These are phyloP conservation scores for Cubamyces lactineus DNA, from an alignment of 768 basidiomycete genomes.

Conservation along the genomic window DNA sequence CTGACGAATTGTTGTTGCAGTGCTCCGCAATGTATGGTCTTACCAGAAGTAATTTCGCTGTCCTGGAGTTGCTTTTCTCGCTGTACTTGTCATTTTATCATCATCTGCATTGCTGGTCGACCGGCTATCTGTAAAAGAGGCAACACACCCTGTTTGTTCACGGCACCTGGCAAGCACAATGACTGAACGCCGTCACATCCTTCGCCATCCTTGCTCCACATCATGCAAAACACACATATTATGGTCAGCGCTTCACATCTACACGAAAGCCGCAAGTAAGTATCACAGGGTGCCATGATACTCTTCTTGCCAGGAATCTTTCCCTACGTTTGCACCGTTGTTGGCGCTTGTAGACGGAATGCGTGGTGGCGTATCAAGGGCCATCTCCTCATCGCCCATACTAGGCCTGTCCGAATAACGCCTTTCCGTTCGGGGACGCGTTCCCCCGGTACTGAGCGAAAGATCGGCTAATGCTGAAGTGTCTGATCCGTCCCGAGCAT, in stretches of 20 bases:
- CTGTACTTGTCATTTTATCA: conserved; percentile 26
- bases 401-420: conserved; percentile 15
- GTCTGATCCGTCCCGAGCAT: conserved; percentile 26
- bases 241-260: background rate
- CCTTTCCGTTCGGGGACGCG: conserved; percentile 5
- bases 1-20: conserved; percentile 43
- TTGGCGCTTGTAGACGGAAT: background rate
- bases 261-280: background rate
- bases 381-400: conserved; percentile 11
- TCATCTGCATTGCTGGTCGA: conserved; percentile 10
- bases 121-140: conserved; percentile 16
- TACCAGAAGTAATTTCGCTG: conserved; percentile 77
- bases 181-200: no score
- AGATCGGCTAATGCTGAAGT: conserved; percentile 2
- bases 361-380: background rate
- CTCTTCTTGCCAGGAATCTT: conserved; percentile 9
- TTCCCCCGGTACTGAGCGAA: background rate
- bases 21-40: conserved; percentile 95
- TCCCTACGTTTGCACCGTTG: background rate
- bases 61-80: conserved; percentile 26
- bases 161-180: no score
- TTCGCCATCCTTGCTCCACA: background rate
- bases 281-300: background rate
- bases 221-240: background rate
- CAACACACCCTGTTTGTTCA: background rate